Evolutionary conservation across 2,329 filamentous ascomycete species (phyloP), one percentile per base, ranked within the genome.

Genomic region (Neoarthrinium moseri): DNA sequence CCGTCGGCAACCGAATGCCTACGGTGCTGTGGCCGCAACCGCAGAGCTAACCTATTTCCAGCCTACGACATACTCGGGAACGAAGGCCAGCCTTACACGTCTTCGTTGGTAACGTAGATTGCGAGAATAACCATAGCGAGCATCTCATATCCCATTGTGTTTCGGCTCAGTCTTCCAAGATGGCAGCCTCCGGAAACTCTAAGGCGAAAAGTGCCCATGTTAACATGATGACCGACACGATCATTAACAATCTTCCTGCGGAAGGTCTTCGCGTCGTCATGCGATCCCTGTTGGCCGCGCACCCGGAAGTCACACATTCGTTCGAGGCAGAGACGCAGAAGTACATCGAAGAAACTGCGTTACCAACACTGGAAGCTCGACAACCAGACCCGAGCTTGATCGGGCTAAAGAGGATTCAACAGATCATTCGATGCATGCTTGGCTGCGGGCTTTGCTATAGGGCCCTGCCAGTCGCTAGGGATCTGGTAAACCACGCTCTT

Each of bases 211-310:
- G 50, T 27, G 65, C 69, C 21, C 70, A 73, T 52, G 68, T 73
- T 50, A 74, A 73, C 43, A 69, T 73, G 64, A 73, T 73, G 70
- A 68, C 65, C 2, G 70, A 73, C 46, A 70, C 65, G 4, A 64
- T 73, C 46, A 69, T 73, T 43, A 66, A 64, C n/a, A 73, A 69
- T 36, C 49, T 73, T 20, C 60, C 68, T 1, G 51, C 58, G 1
- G 67, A 69, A n/a, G 69, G 62, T 5, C 51, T 74, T 13, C 65
- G 70, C 3, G 58, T 60, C 6, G 58, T 73, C 5, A 53, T 72
- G 43, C 56, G 69, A 45, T 56, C 56, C 6, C 45, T 61, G 5
- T 47, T 66, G 17, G 59, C 53, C 24, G 47, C 50, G n/a, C 56
- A 65, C 18, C 51, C 57, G 4, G 52, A 53, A 17, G 46, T 67